Evolutionary conservation across 2,329 filamentous ascomycete genomes (phyloP).

Genomic region (Lithohypha guttulata): DNA sequence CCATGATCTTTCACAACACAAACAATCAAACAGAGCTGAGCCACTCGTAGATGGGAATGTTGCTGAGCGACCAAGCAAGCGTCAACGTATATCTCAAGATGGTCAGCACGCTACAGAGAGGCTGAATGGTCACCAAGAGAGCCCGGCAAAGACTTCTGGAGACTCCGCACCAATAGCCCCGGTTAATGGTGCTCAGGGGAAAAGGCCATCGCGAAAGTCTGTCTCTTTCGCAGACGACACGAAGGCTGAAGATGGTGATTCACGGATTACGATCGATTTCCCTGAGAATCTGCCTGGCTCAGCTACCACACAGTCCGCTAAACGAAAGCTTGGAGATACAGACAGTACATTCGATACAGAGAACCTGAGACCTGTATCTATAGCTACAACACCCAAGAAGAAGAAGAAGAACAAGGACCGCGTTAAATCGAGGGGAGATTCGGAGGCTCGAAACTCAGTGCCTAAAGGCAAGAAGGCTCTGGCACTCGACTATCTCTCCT

Average conservation of each 20-base stretch:
- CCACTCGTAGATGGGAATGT: neutral
- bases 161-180: neutral
- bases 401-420: constrained; percentile 26
- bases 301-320: constrained; percentile 10
- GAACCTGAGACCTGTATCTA: neutral
- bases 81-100: neutral
- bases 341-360: neutral
- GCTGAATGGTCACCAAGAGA: neutral
- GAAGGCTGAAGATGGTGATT: constrained; percentile 31
- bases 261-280: constrained; percentile 38
- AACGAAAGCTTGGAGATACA: neutral
- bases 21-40: neutral
- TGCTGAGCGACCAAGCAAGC: constrained; percentile 2
- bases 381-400: constrained; percentile 13
- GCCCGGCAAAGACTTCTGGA: neutral
- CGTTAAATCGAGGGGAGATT: constrained; percentile 21
- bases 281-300: constrained; percentile 34
- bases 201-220: constrained; percentile 13
- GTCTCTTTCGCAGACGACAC: constrained; percentile 56
- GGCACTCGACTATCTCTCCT: constrained; percentile 53
- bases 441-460: too few relatives aligned
- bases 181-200: neutral
- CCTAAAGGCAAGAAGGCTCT: constrained; percentile 15
- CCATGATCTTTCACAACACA: neutral
- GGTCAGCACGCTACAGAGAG: neutral